phyloP scores from a whole-genome alignment of 148 eudicot genomes.

The Camellia japonica region DNA sequence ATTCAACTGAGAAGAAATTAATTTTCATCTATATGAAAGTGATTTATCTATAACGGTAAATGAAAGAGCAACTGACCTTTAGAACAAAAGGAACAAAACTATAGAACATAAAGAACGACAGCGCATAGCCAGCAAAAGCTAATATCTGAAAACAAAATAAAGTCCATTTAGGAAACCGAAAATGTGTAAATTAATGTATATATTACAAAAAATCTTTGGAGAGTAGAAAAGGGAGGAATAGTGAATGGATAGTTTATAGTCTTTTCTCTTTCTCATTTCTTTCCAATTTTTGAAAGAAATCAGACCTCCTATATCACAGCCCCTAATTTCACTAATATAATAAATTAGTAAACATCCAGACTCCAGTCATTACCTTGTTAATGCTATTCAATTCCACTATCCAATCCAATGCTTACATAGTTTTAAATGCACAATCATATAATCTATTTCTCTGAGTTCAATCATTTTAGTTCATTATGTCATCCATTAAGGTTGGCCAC shows the following conservation, averaged over 20 bases:
- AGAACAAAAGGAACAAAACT: conserved; percentile 59
- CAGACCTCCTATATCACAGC: too few relatives aligned
- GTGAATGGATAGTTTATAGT: not conserved
- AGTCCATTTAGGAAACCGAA: not conserved
- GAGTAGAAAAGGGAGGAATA: not conserved
- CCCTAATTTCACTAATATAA: too few relatives aligned
- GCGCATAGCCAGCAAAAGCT: conserved; percentile 58
- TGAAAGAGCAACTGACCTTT: conserved; percentile 44
- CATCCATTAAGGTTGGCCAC: too few relatives aligned
- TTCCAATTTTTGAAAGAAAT: too few relatives aligned
- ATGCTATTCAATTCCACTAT: too few relatives aligned
- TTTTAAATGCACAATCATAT: too few relatives aligned
- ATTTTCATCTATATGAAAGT: not conserved
- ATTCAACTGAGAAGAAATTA: not conserved
- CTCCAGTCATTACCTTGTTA: too few relatives aligned
- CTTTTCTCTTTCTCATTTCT: too few relatives aligned
- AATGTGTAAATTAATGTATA: not conserved
- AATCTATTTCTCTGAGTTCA: too few relatives aligned
- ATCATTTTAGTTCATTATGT: too few relatives aligned
- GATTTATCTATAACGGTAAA: not conserved
- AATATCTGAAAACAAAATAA: conserved; percentile 43
- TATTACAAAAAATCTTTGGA: not conserved
- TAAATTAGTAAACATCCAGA: too few relatives aligned
- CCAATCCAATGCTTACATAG: too few relatives aligned
- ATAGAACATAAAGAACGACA: conserved; percentile 56